These are phyloP conservation scores for Notholithocarpus densiflorus DNA, from an alignment of 306 rosid genomes.

Conservation along the genomic window DNA sequence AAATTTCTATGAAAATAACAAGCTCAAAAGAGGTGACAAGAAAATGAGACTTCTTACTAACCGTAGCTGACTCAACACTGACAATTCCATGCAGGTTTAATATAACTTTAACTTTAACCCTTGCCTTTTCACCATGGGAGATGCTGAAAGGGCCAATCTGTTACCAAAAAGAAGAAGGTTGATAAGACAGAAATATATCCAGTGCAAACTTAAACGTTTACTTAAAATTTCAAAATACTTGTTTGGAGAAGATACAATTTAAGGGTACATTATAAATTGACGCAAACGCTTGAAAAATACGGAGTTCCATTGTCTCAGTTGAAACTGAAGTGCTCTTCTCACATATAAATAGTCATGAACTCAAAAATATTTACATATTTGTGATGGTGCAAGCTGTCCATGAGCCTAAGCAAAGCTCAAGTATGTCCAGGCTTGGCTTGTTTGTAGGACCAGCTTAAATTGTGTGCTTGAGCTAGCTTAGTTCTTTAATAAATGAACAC, in stretches of 20 bases:
- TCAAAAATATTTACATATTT: not conserved
- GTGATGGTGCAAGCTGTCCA: not conserved
- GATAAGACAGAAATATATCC: not conserved
- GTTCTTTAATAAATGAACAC: not conserved
- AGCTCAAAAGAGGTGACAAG: constrained; percentile 3
- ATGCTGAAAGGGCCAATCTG: constrained; percentile 89
- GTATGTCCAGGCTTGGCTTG: not conserved
- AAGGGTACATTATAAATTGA: not conserved
- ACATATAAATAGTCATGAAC: not conserved
- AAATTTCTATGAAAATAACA: constrained; percentile 23
- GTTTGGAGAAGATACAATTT: not conserved
- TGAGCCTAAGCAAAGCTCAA: not conserved
- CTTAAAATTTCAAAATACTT: not conserved
- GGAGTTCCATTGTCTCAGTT: not conserved
- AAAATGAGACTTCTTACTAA: constrained; percentile 43
- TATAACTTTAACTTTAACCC: constrained; percentile 70
- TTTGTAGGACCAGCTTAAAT: not conserved
- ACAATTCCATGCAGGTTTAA: constrained; percentile 83
- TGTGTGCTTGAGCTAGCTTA: not conserved
- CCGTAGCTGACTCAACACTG: constrained; percentile 73
- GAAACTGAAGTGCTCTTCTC: not conserved
- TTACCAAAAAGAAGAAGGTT: constrained; percentile 7
- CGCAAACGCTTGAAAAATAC: not conserved
- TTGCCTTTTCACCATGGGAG: constrained; percentile 49
- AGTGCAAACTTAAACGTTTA: not conserved